Conservation (phyloP, 2,329 filamentous ascomycete species). For the Endocalyx cinctus region DNA sequence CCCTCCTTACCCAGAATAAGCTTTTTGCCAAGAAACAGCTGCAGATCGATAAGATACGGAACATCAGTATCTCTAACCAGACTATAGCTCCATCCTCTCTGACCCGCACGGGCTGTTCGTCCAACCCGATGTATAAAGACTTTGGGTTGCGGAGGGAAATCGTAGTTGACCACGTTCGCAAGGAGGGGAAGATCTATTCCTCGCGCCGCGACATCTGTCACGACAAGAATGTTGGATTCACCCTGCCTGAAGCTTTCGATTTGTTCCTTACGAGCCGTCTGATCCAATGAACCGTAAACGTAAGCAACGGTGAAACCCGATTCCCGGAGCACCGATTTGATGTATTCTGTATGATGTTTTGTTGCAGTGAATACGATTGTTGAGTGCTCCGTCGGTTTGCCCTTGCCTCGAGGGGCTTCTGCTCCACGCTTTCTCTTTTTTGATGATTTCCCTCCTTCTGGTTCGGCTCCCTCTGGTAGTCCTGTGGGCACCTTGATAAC, state of each 20-base stretch:
- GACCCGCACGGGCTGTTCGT: constrained; percentile 88
- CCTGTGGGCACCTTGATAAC: constrained; percentile 85
- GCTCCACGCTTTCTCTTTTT: constrained; percentile 71
- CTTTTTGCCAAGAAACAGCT: constrained; percentile 86
- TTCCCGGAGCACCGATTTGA: constrained; percentile 72
- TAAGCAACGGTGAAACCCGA: constrained; percentile 89
- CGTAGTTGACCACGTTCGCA: constrained; percentile 97
- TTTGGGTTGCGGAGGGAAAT: constrained; percentile 95
- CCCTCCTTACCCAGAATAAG: constrained; percentile 68
- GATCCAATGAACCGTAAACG: constrained; percentile 90
- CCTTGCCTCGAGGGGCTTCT: constrained; percentile 48
- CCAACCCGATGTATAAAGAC: constrained; percentile 95
- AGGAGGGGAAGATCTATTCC: constrained; percentile 97
- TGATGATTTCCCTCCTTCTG: constrained; percentile 39
- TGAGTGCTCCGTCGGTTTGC: constrained; percentile 80
- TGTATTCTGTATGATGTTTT: constrained; percentile 95
- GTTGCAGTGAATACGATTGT: constrained; percentile 94
- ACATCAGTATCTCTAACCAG: constrained; percentile 82
- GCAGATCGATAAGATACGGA: constrained; percentile 88
- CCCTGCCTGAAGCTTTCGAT: constrained; percentile 86
- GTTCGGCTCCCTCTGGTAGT: constrained; percentile 48
- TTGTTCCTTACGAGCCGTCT: constrained; percentile 86
- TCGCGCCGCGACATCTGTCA: constrained; percentile 92
- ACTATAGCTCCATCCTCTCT: constrained; percentile 92
- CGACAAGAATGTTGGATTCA: constrained; percentile 83